phyloP scores from a whole-genome alignment of 192 early-diverging fungal genomes.

The Lobosporangium transversale region DNA sequence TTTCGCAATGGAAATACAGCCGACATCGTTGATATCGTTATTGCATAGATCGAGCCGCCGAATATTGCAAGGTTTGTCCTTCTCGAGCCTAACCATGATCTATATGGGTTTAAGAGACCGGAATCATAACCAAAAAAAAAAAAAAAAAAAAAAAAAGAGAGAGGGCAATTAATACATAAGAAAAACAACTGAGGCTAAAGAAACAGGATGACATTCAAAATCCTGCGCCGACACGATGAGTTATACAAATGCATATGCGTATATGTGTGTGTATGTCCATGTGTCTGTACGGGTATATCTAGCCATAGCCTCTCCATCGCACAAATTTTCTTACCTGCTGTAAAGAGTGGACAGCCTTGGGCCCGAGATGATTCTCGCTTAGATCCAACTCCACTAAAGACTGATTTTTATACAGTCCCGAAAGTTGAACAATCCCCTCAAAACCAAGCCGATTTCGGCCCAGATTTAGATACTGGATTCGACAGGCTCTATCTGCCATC shows the following conservation, averaged over 20 bases:
- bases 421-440: constrained; percentile 41
- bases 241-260: too few species aligned
- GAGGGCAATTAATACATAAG: background rate
- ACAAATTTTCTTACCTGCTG: constrained; percentile 37
- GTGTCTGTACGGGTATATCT: too few species aligned
- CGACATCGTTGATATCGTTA: constrained; percentile 47
- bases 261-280: too few species aligned
- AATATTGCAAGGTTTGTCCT: constrained; percentile 42
- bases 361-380: constrained; percentile 39
- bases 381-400: constrained; percentile 48
- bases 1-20: constrained; percentile 49
- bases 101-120: background rate
- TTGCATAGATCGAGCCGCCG: constrained; percentile 33
- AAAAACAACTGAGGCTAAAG: background rate
- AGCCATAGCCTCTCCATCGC: too few species aligned
- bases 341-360: constrained; percentile 28
- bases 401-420: constrained; percentile 36
- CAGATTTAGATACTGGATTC: constrained; percentile 42
- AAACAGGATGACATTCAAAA: too few species aligned
- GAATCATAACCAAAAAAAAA: background rate
- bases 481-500: constrained; percentile 41
- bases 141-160: background rate
- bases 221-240: too few species aligned
- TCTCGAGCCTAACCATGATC: constrained; percentile 40
- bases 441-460: constrained; percentile 41